Evolutionary conservation across 208 protist species (phyloP), one percentile per base, ranked within the genome.

Genomic region (Endotrypanum monterogeii): DNA sequence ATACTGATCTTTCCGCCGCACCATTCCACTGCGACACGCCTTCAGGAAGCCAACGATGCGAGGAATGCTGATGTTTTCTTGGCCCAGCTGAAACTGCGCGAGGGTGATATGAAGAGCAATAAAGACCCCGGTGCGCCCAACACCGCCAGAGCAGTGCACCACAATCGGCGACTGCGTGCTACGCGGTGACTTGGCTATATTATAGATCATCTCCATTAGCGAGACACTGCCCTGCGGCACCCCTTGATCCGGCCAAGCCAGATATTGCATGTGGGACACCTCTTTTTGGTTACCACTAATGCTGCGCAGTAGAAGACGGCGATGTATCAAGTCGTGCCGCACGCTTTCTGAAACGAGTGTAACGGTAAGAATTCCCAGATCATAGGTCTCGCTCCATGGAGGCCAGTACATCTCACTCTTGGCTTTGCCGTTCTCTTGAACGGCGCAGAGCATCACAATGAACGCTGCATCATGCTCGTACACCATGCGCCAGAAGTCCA

Each of bases 401-500:
- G 90, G 92, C 92, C 92, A 97, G 82, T 97, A 97, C n/a, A 71
- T 79, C 48, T 90, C 85, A 56, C 87, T 93, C 75, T 97, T 95
- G 20, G 77, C 67, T 79, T 91, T 89, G 71, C 87, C 92, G 57
- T 87, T 85, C 67, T 94, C 92, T 69, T 91, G 71, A 16, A 83
- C 74, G 1, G 70, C 80, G 72, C 89, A 95, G 14, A 97, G 83
- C 91, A 97, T 97, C 23, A 97, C 83, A 67, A 98, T 88, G 50
- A 95, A 94, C 35, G 66, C 68, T 28, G 83, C 74, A 56, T 93
- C 79, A 73, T 94, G 86, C 62, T 98, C 90, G 78, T 88, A 94
- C 7, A 97, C 76, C 91, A 97, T 96, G 55, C 91, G 74, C 94
- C 94, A 98, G 81, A 98, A 98, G 76, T 97, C 93, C 16, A 89